phyloP scores from a whole-genome alignment of 768 basidiomycete genomes.

The Sporobolomyces roseus region DNA sequence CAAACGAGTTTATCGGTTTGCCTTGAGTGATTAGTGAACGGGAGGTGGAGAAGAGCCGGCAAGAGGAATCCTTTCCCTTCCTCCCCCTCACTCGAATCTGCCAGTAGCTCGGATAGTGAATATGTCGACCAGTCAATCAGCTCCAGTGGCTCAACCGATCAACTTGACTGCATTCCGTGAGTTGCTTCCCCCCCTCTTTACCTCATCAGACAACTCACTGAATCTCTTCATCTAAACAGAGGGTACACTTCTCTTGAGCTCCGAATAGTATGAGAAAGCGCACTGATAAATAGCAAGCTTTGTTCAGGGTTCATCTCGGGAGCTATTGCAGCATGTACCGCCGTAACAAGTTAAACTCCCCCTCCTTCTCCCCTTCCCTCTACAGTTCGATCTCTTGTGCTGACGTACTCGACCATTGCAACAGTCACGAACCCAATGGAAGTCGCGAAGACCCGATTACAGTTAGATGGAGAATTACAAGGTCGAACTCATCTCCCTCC shows the following conservation, averaged over 20 bases:
- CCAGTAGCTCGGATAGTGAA: too few species aligned
- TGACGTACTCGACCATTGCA: background rate
- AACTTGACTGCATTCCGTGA: slow-evolving; percentile 29
- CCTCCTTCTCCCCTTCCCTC: slow-evolving; percentile 49
- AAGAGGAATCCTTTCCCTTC: too few species aligned
- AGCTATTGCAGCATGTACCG: slow-evolving; percentile 83
- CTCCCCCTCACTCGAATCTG: too few species aligned
- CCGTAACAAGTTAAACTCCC: slow-evolving; percentile 54
- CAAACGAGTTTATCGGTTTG: too few species aligned
- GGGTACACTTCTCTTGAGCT: background rate
- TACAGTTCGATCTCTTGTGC: slow-evolving; percentile 63
- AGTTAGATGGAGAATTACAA: slow-evolving; percentile 90
- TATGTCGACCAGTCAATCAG: slow-evolving; percentile 1
- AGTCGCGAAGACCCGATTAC: slow-evolving; percentile 90
- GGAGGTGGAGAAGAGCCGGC: too few species aligned
- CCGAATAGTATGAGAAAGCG: background rate
- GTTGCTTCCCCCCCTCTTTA: background rate
- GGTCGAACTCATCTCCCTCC: slow-evolving; percentile 55
- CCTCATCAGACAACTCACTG: background rate
- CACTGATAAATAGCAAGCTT: background rate
- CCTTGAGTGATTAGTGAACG: too few species aligned
- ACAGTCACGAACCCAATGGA: slow-evolving; percentile 42
- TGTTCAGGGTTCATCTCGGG: slow-evolving; percentile 79
- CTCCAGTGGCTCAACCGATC: slow-evolving; percentile 4
- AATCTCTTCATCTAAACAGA: background rate